Evolutionary conservation across 2,329 filamentous ascomycete genomes (phyloP), one percentile per base, ranked within the genome.

Genomic region (Didymosphaeria variabile): DNA sequence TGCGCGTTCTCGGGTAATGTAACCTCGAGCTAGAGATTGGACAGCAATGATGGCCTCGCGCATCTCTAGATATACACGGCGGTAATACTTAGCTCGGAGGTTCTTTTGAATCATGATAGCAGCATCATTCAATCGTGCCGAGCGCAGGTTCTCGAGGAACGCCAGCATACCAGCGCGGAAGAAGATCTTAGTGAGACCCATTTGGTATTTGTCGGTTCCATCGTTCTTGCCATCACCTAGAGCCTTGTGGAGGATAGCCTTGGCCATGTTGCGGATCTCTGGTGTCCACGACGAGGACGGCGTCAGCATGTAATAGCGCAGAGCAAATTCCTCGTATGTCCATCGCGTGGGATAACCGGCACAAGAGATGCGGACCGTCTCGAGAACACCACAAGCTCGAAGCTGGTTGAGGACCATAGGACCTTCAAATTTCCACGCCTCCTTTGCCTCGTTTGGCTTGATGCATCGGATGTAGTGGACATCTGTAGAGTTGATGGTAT

Each of bases 91-190:
- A 77, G 93, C 93, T 66, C 90, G 91, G 58, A 99, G 82, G 75
- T 99, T 99, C 89, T 99, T 99, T 80, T 99, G 95, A 59, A 99
- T 99, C 89, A 99, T 91, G 70, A 97, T 92, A 13, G 95, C 95
- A 69, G 94, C 97, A 68, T 93, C 91, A 76, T 97, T 98, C 75
- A 99, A 86, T 61, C 94, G 90, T 67, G 86, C 92, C 13, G 95
- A 97, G 61, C 95, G 89, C 67, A 97, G 85, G 69, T 97, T 97
- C 81, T 99, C 95, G 54, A 99, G 84, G 82, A 97, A 97, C 7
- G 95, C 95, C 71, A 99, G 89, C 95, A 99, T 99, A 79, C 95
- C 95, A 58, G 95, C 95, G 62, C 95, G 91, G 88, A 99, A 99
- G 83, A 99, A 99, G 76, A 99, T 97, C 83, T 99, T 99, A 55